Evolutionary conservation across 2,329 filamentous ascomycete genomes (phyloP).

Genomic region (Pyrenochaeta sp.): DNA sequence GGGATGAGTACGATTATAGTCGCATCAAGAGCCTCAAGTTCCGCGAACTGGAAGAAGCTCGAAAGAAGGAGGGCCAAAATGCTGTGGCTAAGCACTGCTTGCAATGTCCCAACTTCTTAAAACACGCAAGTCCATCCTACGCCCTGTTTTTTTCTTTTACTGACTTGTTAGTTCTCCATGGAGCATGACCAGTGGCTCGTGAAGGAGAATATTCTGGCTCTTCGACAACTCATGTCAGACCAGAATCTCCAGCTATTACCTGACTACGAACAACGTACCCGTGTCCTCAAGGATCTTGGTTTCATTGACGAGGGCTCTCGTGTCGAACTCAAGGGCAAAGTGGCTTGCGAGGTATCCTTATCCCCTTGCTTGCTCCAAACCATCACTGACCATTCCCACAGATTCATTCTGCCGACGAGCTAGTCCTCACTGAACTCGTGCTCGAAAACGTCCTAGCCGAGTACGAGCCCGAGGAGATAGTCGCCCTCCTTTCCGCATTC

Average conservation of each 20-base stretch:
- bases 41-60: conserved; percentile 78
- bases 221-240: conserved; percentile 90
- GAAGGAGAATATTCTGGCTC: conserved; percentile 86
- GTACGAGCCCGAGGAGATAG: conserved; percentile 95
- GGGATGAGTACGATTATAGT: conserved; percentile 84
- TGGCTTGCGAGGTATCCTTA: conserved; percentile 78
- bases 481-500: conserved; percentile 89
- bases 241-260: conserved; percentile 95
- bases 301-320: conserved; percentile 89
- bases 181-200: conserved; percentile 97
- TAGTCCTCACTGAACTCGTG: conserved; percentile 94
- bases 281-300: conserved; percentile 86
- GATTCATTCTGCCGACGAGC: conserved; percentile 94
- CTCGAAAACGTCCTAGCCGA: conserved; percentile 95
- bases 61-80: conserved; percentile 67
- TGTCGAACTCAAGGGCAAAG: conserved; percentile 96
- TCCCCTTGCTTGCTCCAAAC: conserved; percentile 1
- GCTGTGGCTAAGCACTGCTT: conserved; percentile 72
- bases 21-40: conserved; percentile 84
- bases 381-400: conserved; percentile 30
- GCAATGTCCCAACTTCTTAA: conserved; percentile 78
- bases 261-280: conserved; percentile 94
- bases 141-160: conserved; percentile 1
- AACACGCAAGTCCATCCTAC: conserved; percentile 72
- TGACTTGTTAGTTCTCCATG: conserved; percentile 77